phyloP scores from a whole-genome alignment of 257 asterid genomes.

The Jasminum sambac region DNA sequence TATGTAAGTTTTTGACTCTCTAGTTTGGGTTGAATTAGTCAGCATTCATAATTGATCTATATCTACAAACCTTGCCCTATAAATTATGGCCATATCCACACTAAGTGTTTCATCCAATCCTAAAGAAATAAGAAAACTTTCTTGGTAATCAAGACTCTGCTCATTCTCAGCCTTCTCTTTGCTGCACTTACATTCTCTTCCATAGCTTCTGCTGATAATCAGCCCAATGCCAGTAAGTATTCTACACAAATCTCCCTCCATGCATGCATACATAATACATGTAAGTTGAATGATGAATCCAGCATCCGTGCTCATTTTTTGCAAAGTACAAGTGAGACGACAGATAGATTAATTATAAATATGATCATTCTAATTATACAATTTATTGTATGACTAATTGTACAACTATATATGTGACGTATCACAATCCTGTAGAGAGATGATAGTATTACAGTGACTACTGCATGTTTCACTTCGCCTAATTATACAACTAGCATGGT shows the following conservation, averaged over 20 bases:
- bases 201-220: constrained; percentile 25
- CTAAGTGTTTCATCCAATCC: constrained; percentile 11
- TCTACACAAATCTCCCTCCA: not conserved
- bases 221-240: constrained; percentile 28
- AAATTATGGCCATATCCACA: constrained; percentile 16
- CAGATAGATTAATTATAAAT: too few relatives aligned
- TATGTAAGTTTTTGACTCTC: not conserved
- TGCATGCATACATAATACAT: too few relatives aligned
- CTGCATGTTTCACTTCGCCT: not conserved
- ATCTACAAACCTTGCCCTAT: constrained; percentile 17
- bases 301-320: too few relatives aligned
- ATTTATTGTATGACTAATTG: too few relatives aligned
- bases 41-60: not conserved
- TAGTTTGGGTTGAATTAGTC: not conserved
- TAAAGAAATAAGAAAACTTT: not conserved
- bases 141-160: constrained; percentile 22
- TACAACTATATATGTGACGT: too few relatives aligned
- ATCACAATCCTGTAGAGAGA: too few relatives aligned
- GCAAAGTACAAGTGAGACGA: too few relatives aligned
- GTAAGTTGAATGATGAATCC: too few relatives aligned
- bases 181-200: constrained; percentile 28
- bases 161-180: constrained; percentile 33
- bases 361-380: too few relatives aligned
- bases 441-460: too few relatives aligned
- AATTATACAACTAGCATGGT: not conserved